A percentile compares a stretch with the other conserved stretches of the same genome.
These are phyloP conservation scores for Lactarius indigo DNA, from an alignment of 768 basidiomycete species.

Conservation along the genomic window DNA sequence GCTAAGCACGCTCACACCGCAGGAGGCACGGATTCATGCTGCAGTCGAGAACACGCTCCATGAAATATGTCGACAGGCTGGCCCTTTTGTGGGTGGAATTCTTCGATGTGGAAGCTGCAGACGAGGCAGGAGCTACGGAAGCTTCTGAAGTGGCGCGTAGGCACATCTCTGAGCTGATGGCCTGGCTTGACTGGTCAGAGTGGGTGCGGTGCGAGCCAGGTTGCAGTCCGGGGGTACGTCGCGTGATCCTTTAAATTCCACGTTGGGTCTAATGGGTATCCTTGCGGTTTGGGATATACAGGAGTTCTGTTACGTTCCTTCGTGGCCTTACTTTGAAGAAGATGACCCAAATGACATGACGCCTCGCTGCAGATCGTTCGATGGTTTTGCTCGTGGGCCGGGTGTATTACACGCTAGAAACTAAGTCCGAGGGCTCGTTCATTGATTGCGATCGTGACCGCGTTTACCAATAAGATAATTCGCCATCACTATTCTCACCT, in stretches of 20 bases:
- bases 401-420: background rate
- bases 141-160: background rate
- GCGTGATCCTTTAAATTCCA: background rate
- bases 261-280: background rate
- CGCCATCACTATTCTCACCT: background rate
- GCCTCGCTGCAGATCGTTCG: constrained; percentile 11
- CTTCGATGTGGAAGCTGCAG: constrained; percentile 24
- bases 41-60: constrained; percentile 15
- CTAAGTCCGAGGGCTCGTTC: background rate
- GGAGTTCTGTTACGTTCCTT: constrained; percentile 24
- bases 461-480: background rate
- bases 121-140: background rate
- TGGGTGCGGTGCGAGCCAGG: constrained; percentile 25
- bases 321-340: constrained; percentile 23
- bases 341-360: constrained; percentile 22
- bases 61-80: constrained; percentile 23
- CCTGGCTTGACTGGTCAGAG: constrained; percentile 27
- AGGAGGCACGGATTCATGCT: constrained; percentile 20
- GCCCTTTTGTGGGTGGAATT: constrained; percentile 21
- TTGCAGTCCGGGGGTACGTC: constrained; percentile 24
- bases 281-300: background rate
- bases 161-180: constrained; percentile 21
- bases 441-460: background rate
- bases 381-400: background rate
- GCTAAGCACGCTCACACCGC: constrained; percentile 17